Evolutionary conservation across 2,329 filamentous ascomycete species (phyloP).

Genomic region (Aspergillus tubingensis): DNA sequence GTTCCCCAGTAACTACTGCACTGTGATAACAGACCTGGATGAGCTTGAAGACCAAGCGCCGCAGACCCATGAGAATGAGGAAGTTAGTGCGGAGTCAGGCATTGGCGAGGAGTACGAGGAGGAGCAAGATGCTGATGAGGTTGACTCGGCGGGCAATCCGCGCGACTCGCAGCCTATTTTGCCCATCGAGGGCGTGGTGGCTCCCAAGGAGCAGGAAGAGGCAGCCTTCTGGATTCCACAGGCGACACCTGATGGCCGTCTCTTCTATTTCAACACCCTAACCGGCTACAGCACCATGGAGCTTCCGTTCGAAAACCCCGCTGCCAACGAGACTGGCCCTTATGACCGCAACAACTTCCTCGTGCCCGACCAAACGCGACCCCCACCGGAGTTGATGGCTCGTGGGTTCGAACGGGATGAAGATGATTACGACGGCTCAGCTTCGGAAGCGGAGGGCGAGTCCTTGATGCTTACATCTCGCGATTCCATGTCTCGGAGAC

Average conservation of each 20-base stretch:
- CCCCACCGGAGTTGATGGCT: slow-evolving; percentile 88
- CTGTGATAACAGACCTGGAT: slow-evolving; percentile 75
- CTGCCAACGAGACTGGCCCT: slow-evolving; percentile 78
- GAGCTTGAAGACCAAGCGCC: slow-evolving; percentile 67
- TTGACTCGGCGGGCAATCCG: slow-evolving; percentile 67
- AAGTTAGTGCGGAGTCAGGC: slow-evolving; percentile 51
- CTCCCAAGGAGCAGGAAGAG: slow-evolving; percentile 68
- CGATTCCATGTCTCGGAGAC: slow-evolving; percentile 65
- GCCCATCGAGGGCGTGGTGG: slow-evolving; percentile 68
- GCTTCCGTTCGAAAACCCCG: slow-evolving; percentile 87
- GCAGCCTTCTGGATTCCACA: slow-evolving; percentile 99
- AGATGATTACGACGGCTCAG: slow-evolving; percentile 90
- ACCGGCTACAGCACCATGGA: slow-evolving; percentile 95
- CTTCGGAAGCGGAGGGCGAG: slow-evolving; percentile 80
- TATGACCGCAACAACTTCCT: slow-evolving; percentile 84
- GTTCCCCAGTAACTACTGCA: slow-evolving; percentile 99
- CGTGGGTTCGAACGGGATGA: slow-evolving; percentile 79
- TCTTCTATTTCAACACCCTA: slow-evolving; percentile 98
- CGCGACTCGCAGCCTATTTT: slow-evolving; percentile 63
- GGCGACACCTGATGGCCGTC: slow-evolving; percentile 84
- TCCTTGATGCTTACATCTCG: slow-evolving; percentile 69
- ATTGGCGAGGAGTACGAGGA: slow-evolving; percentile 65
- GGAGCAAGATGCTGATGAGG: slow-evolving; percentile 66
- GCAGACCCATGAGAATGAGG: slow-evolving; percentile 56
- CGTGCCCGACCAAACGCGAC: slow-evolving; percentile 85